Base-by-base conservation (phyloP, 768 basidiomycete genomes). In the Russula dissimulans region DNA sequence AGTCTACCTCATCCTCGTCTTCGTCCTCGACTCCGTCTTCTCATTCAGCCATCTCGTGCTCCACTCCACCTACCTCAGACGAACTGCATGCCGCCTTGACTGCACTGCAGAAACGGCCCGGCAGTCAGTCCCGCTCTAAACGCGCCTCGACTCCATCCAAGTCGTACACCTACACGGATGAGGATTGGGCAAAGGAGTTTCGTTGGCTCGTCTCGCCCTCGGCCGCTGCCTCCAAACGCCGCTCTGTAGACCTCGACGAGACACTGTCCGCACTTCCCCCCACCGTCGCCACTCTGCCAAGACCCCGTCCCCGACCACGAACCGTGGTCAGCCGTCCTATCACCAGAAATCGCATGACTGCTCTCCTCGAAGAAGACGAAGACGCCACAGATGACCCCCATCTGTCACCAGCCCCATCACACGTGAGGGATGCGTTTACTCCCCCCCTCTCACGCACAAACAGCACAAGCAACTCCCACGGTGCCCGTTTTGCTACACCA, bases 101-200 rank as follows among this genome's bases (percentile, higher is more conserved):
- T 17, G 50, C 38, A 3, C 31, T 54, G 11, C 43, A 51, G 38
- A 64, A 65, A 50, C 53, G 45, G 15, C 26, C 44, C 5, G 12
- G 8, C 22, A 54, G 39, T 8, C 51, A 57, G 34, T 42, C 41
- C 17, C 51, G 56, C 18, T 41, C 48, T 5, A 46, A 51, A 45
- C 57, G 51, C 43, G 5, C 54, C 57, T 59, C 62, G 18, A 5
- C 49, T 43, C 11, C 32, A 10, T 39, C 53, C 31, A 63, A 69
- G 55, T 59, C 53, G n/a, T 65, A 65, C 47, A 72, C 74, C 17
- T 76, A 77, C 67, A 78, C 78, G 4, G 79, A 82, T 66, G 77
- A 82, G 54, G 81, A 85, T 64, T 88, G 85, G 87, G 79, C 82
- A 12, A 80, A 78, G 62, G 86, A 88, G 52, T 80, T 86, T 17